Conservation (phyloP, 331 rosid species). For the Erythrophleum ivorense region DNA sequence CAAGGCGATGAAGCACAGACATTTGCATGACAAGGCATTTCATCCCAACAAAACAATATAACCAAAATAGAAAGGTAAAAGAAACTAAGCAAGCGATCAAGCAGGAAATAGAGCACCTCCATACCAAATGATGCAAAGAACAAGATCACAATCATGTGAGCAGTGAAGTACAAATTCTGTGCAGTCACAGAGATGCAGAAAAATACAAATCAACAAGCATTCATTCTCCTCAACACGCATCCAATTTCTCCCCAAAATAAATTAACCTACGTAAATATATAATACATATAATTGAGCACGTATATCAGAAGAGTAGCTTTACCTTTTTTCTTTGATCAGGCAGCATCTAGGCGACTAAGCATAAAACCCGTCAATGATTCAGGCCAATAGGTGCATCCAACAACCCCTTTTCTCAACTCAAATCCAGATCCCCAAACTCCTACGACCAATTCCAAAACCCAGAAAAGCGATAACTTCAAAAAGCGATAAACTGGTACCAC, state of each 20-base stretch:
- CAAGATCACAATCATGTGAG: neutral
- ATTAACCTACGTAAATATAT: neutral
- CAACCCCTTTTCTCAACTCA: conserved; percentile 48
- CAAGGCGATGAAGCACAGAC: conserved; percentile 7
- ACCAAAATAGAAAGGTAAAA: neutral
- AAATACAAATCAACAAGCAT: neutral
- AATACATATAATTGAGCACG: neutral
- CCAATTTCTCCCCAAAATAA: conserved; percentile 4
- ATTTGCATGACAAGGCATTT: conserved; percentile 5
- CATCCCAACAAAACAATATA: neutral
- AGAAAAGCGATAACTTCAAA: conserved; percentile 41
- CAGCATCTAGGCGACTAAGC: conserved; percentile 72
- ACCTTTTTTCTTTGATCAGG: conserved; percentile 96
- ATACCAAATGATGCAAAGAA: neutral
- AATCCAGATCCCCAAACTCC: conserved; percentile 55
- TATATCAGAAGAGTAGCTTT: conserved; percentile 35
- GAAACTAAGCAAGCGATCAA: neutral
- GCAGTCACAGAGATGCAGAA: conserved; percentile 1
- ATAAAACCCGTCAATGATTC: conserved; percentile 50
- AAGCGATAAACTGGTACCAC: conserved; percentile 23
- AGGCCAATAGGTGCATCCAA: conserved; percentile 52
- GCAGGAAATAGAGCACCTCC: neutral
- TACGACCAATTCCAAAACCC: conserved; percentile 50
- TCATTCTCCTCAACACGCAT: neutral
- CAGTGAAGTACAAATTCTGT: neutral